Percentiles rank a stretch among this genome's conserved stretches.
These are phyloP conservation scores for Hymenoscyphus linearis DNA, from an alignment of 2,329 filamentous ascomycete species.

Conservation along the genomic window DNA sequence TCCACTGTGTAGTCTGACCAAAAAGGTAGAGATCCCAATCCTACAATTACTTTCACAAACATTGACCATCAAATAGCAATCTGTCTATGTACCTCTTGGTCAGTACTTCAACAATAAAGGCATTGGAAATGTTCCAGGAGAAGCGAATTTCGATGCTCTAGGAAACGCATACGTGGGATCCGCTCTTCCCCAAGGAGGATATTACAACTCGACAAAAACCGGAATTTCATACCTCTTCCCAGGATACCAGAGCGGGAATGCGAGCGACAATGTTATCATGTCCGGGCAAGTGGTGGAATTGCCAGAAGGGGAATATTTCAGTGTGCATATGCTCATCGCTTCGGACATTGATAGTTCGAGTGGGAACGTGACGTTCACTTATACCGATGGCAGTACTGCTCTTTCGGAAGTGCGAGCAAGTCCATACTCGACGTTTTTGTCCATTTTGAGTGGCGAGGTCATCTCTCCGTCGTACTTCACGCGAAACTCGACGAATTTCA, in stretches of 20 bases:
- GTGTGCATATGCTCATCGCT: conserved; percentile 39
- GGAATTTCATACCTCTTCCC: conserved; percentile 40
- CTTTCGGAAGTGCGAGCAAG: conserved; percentile 39
- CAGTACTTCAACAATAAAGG: conserved; percentile 43
- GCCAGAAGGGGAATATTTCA: conserved; percentile 35
- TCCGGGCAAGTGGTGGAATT: conserved; percentile 37
- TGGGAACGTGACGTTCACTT: conserved; percentile 39
- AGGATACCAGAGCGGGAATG: conserved; percentile 35
- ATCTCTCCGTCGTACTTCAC: conserved; percentile 40
- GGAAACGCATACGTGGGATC: conserved; percentile 40
- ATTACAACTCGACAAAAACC: conserved; percentile 37
- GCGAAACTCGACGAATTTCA: conserved; percentile 36
- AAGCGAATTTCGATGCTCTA: conserved; percentile 40
- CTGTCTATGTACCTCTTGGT: conserved; percentile 28
- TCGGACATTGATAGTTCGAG: conserved; percentile 37
- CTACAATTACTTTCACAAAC: background rate
- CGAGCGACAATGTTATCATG: conserved; percentile 41
- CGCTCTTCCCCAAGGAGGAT: conserved; percentile 26
- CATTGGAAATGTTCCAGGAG: conserved; percentile 40
- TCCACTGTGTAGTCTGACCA: background rate
- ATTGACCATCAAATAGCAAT: conserved; percentile 9
- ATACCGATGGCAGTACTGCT: conserved; percentile 38
- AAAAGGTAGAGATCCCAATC: background rate
- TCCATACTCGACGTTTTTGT: conserved; percentile 40
- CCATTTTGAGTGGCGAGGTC: conserved; percentile 42